phyloP scores from a whole-genome alignment of 1,284 basidiomycete genomes.

The Ustilago cynodontis region DNA sequence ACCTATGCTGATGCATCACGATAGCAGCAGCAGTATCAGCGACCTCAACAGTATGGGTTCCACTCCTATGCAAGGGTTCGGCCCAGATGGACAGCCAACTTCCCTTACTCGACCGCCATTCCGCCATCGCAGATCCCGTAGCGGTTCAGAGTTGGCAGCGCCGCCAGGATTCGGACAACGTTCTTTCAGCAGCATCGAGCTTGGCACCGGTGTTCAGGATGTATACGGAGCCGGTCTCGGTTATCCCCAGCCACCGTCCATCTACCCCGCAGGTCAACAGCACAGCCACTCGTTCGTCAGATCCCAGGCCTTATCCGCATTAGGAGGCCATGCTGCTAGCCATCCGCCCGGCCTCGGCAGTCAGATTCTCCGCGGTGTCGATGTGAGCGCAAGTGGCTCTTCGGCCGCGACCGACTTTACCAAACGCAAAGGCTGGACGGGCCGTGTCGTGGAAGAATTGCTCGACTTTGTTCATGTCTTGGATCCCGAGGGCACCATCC shows the following conservation, averaged over 20 bases:
- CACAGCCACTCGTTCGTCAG: conserved; percentile 38
- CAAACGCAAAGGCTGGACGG: conserved; percentile 64
- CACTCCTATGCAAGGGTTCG: conserved; percentile 18
- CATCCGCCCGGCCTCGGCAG: conserved; percentile 57
- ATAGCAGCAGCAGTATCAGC: conserved; percentile 40
- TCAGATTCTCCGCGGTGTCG: conserved; percentile 51
- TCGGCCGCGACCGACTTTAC: conserved; percentile 62
- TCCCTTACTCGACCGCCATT: conserved; percentile 35
- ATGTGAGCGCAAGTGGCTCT: conserved; percentile 50
- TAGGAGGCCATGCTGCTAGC: conserved; percentile 53
- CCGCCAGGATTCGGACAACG: conserved; percentile 28
- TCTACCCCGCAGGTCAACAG: conserved; percentile 33
- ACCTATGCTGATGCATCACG: conserved; percentile 32
- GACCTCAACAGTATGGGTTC: conserved; percentile 27
- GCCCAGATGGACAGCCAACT: conserved; percentile 18
- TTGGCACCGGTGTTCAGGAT: conserved; percentile 15
- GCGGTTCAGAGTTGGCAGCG: conserved; percentile 35
- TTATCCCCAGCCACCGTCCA: conserved; percentile 28
- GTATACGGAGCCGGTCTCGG: conserved; percentile 21
- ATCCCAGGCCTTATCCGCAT: conserved; percentile 36
- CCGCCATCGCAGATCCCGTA: conserved; percentile 40
- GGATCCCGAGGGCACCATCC: conserved; percentile 53
- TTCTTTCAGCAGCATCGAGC: conserved; percentile 35
- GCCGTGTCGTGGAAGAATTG: conserved; percentile 61
- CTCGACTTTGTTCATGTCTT: conserved; percentile 65